These are phyloP conservation scores for Trichothecium roseum DNA, from an alignment of 2,329 filamentous ascomycete genomes.

Conservation along the genomic window DNA sequence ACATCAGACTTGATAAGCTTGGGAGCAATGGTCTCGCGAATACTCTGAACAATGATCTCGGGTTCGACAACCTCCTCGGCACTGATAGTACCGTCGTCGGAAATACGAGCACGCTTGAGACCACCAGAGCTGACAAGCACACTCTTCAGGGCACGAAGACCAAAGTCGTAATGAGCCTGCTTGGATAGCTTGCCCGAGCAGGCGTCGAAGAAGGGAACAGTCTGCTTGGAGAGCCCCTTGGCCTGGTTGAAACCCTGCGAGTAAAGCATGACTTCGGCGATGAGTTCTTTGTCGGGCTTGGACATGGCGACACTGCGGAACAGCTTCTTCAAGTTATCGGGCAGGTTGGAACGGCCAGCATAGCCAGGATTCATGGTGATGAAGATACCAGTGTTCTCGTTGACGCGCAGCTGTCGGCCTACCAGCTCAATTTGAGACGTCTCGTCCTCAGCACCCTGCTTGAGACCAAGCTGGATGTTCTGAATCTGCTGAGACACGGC, in stretches of 20 bases:
- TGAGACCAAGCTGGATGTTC: slow-evolving; percentile 94
- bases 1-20: slow-evolving; percentile 93
- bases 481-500: slow-evolving; percentile 99
- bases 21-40: slow-evolving; percentile 94
- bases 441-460: slow-evolving; percentile 70
- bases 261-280: slow-evolving; percentile 99
- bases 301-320: slow-evolving; percentile 99
- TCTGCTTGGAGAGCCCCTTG: slow-evolving; percentile 86
- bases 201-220: slow-evolving; percentile 95
- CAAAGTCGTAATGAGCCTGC: slow-evolving; percentile 98
- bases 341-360: slow-evolving; percentile 92
- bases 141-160: slow-evolving; percentile 93
- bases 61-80: slow-evolving; percentile 74
- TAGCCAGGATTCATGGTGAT: slow-evolving; percentile 99
- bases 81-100: slow-evolving; percentile 45
- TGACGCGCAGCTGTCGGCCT: slow-evolving; percentile 80
- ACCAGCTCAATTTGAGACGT: slow-evolving; percentile 90
- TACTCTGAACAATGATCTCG: slow-evolving; percentile 96
- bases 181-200: slow-evolving; percentile 77
- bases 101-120: slow-evolving; percentile 74
- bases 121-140: slow-evolving; percentile 96
- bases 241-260: slow-evolving; percentile 98
- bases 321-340: slow-evolving; percentile 98
- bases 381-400: slow-evolving; percentile 93
- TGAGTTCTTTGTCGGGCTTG: slow-evolving; percentile 98